Percentiles rank a stretch among this genome's conserved stretches.
These are phyloP conservation scores for Annulohypoxylon nitens DNA, from an alignment of 495 filamentous ascomycete genomes.

Conservation along the genomic window DNA sequence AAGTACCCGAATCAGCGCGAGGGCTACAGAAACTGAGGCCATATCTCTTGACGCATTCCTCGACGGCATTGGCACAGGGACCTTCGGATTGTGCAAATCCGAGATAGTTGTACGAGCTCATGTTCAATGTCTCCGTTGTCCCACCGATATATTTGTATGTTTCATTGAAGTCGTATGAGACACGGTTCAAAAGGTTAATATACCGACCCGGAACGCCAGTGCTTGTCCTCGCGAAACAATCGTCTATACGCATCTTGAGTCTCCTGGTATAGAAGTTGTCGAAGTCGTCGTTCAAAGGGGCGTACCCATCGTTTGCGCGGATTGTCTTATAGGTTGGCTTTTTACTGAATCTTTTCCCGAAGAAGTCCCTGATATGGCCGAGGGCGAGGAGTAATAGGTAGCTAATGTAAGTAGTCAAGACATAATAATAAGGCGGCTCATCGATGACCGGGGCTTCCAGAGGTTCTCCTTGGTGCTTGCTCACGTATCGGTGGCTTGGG, in stretches of 20 bases:
- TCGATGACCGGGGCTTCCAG: conserved; percentile 90
- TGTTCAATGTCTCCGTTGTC: conserved; percentile 93
- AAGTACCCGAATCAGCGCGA: conserved; percentile 85
- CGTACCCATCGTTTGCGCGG: conserved; percentile 87
- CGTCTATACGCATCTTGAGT: conserved; percentile 93
- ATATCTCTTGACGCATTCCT: conserved; percentile 85
- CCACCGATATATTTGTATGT: conserved; percentile 89
- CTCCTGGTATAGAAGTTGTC: conserved; percentile 98
- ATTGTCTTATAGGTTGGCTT: conserved; percentile 84
- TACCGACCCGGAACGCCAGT: conserved; percentile 94
- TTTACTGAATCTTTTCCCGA: conserved; percentile 92
- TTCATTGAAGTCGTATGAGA: conserved; percentile 87
- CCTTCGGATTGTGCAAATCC: conserved; percentile 98
- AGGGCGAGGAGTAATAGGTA: conserved; percentile 96
- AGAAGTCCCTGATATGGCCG: conserved; percentile 96
- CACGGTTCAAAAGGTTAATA: conserved; percentile 91
- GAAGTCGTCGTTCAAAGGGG: conserved; percentile 97
- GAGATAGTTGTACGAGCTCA: conserved; percentile 99
- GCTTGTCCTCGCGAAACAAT: conserved; percentile 92
- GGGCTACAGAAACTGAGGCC: conserved; percentile 85
- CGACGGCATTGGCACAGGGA: conserved; percentile 93
- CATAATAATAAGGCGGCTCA: conserved; percentile 95
- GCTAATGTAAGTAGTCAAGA: conserved; percentile 96
- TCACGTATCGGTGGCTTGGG: conserved; percentile 85
- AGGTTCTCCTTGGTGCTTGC: conserved; percentile 80